Conservation (phyloP, 352 stramenopile species). For the Phytopythium montanum region DNA sequence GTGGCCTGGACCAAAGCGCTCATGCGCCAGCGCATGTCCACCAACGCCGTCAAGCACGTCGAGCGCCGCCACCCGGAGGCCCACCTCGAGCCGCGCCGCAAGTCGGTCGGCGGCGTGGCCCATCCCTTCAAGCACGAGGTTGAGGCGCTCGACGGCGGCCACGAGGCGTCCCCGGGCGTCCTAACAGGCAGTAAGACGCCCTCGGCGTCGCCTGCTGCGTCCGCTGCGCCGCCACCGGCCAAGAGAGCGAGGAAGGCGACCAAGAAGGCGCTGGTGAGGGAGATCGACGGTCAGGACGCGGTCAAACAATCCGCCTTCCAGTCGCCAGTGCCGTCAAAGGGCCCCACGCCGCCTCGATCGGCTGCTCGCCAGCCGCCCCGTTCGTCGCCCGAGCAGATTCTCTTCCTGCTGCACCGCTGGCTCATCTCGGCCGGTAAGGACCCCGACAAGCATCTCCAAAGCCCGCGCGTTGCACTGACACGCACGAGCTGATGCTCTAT, state of each 20-base stretch:
- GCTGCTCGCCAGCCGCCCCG: background rate
- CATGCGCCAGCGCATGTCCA: conserved; percentile 38
- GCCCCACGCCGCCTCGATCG: background rate
- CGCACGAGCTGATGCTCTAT: background rate
- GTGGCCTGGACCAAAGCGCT: conserved; percentile 21
- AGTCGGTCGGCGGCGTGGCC: background rate
- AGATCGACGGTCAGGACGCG: background rate
- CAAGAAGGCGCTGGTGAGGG: conserved; percentile 9
- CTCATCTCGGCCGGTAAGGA: conserved; percentile 21
- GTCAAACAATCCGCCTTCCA: background rate
- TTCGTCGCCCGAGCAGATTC: conserved; percentile 12
- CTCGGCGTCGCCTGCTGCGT: background rate
- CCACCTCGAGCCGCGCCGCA: conserved; percentile 12
- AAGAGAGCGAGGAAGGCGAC: conserved; percentile 14
- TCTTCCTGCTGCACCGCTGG: conserved; percentile 18
- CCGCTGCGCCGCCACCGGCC: conserved; percentile 4
- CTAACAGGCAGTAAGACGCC: background rate
- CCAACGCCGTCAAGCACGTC: conserved; percentile 31
- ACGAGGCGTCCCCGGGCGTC: too few relatives aligned
- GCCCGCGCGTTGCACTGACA: background rate
- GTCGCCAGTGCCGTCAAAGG: background rate
- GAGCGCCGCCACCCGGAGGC: conserved; percentile 25
- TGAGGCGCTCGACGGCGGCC: too few relatives aligned
- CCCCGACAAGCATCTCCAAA: too few relatives aligned
- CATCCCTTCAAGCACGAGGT: background rate